Evolutionary conservation across 2,329 filamentous ascomycete species (phyloP), one percentile per base, ranked within the genome.

Genomic region (Exophiala alcalophila): DNA sequence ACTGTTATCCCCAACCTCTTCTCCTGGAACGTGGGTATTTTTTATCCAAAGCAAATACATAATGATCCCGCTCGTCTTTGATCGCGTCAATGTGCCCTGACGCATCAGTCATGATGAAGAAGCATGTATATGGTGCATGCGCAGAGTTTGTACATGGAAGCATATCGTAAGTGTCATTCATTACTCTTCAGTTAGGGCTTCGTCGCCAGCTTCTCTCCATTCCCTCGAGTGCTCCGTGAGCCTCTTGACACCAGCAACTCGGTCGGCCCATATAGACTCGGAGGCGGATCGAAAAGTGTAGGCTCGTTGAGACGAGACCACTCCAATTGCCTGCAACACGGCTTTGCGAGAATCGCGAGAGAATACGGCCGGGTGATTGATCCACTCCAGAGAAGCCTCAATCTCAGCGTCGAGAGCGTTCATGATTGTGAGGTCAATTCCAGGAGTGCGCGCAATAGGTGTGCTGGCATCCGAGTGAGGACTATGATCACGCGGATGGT

Each of bases 281-380:
- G 91, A 84, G 0, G 88, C 81, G 2, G 90, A 92, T 37, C 91
- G 81, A 76, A 91, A 96, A 1, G 92, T 97, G 62, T 91, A 95
- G 8, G 85, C 90, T 32, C 92, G 79, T 67, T 98, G 92, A 5
- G 86, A 94, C 59, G 86, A 92, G 57, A 98, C 96, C 49, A 97
- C 90, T 5, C 92, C 91, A 54, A 98, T 97, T 11, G 90, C 88
- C 65, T 98, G 92, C 16, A 98, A 74, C 2, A 98, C 90, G 4
- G 91, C 88, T 70, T 98, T 98, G 58, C 92, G 83, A 44, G 86
- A 92, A 63, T 98, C 92, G 25, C 92, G 81, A 6, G 86, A 84
- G 62, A 98, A 98, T 2, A 97, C 87, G 2, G 90, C 90, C 1
- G 92, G 92, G 60, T 98, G 92, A 61, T 85, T 89, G 65, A 98